Conservation (phyloP, 768 basidiomycete species). For the Coprinellus aureogranulatus region DNA sequence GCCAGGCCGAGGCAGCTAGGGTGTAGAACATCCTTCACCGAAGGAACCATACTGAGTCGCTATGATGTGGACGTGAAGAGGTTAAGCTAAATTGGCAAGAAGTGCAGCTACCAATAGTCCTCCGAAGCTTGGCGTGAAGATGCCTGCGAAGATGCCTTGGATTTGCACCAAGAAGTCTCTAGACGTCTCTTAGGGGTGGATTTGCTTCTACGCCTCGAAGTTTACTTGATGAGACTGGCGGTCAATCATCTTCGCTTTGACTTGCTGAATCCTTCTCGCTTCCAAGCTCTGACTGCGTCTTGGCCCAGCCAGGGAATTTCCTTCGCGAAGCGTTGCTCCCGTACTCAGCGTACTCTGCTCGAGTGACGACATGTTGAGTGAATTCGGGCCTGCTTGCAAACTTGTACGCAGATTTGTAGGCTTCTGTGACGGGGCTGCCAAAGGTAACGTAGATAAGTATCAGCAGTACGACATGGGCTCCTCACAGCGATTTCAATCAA, state of each 20-base stretch:
- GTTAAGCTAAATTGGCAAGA: neutral
- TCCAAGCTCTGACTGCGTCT: neutral
- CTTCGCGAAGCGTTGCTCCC: slow-evolving; percentile 74
- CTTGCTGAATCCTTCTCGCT: slow-evolving; percentile 6
- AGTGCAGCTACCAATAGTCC: neutral
- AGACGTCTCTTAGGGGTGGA: neutral
- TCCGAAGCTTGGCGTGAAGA: too few species aligned
- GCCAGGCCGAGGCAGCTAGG: too few species aligned
- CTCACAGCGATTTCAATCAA: slow-evolving; percentile 7
- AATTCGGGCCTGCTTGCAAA: slow-evolving; percentile 58
- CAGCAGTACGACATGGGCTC: neutral
- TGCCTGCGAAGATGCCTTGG: too few species aligned
- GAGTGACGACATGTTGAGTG: slow-evolving; percentile 55
- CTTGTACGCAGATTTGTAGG: slow-evolving; percentile 57
- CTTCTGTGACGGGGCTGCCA: slow-evolving; percentile 66
- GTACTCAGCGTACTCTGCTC: slow-evolving; percentile 81
- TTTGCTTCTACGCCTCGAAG: slow-evolving; percentile 7
- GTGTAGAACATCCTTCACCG: too few species aligned
- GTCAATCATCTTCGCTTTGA: slow-evolving; percentile 8
- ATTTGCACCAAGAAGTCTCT: neutral
- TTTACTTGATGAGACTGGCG: slow-evolving; percentile 1
- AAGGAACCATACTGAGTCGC: too few species aligned
- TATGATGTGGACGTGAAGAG: neutral
- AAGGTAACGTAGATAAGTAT: slow-evolving; percentile 2
- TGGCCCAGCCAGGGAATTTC: slow-evolving; percentile 47